phyloP scores from a whole-genome alignment of 2,329 filamentous ascomycete genomes.

The Orbilia brochopaga region DNA sequence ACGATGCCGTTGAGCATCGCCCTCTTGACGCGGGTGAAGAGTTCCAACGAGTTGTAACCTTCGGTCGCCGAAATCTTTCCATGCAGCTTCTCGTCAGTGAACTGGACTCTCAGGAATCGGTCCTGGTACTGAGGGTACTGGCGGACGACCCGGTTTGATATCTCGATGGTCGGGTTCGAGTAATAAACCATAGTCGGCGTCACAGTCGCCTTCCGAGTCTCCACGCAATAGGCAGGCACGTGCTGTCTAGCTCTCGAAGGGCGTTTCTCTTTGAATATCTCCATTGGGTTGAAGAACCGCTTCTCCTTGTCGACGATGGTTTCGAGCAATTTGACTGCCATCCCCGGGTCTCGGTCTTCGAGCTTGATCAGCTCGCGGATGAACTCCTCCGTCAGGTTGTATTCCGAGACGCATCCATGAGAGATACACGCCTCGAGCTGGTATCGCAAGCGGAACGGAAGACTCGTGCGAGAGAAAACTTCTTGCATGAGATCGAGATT shows the following conservation, averaged over 20 bases:
- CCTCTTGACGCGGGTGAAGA: slow-evolving; percentile 76
- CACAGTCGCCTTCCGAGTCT: slow-evolving; percentile 76
- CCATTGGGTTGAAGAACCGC: slow-evolving; percentile 72
- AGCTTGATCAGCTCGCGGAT: slow-evolving; percentile 66
- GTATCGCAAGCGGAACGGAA: slow-evolving; percentile 79
- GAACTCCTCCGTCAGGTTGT: slow-evolving; percentile 73
- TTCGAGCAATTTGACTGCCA: slow-evolving; percentile 52
- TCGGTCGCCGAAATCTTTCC: slow-evolving; percentile 66
- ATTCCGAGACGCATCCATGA: slow-evolving; percentile 75
- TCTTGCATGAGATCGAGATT: slow-evolving; percentile 56
- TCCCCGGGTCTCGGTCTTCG: slow-evolving; percentile 57
- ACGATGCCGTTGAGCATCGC: slow-evolving; percentile 77
- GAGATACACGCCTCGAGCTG: slow-evolving; percentile 95
- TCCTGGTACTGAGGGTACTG: slow-evolving; percentile 72
- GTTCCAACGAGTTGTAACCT: slow-evolving; percentile 67
- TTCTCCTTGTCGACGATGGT: slow-evolving; percentile 69
- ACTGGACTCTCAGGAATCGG: slow-evolving; percentile 85
- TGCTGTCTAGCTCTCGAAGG: slow-evolving; percentile 60
- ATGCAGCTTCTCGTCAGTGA: slow-evolving; percentile 76
- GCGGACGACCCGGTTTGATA: slow-evolving; percentile 84
- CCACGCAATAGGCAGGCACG: slow-evolving; percentile 74
- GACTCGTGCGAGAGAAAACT: slow-evolving; percentile 57
- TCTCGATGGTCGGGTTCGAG: slow-evolving; percentile 78
- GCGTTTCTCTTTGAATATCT: slow-evolving; percentile 67
- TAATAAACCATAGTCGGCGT: slow-evolving; percentile 85